phyloP scores from a whole-genome alignment of 306 rosid species.

The Pachyrhizus erosus region DNA sequence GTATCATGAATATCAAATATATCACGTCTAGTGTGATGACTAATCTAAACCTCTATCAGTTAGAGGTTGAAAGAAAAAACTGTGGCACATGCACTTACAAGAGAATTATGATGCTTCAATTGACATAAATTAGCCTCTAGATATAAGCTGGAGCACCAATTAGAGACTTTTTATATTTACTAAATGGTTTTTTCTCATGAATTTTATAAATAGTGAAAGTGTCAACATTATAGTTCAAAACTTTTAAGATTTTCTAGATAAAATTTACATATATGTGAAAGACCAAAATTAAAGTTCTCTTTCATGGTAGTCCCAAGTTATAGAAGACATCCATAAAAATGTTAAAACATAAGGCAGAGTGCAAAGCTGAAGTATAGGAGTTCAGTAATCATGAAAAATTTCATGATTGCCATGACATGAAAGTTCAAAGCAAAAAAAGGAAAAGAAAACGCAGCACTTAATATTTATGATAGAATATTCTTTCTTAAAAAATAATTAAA shows the following conservation, averaged over 20 bases:
- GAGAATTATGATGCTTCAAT: neutral
- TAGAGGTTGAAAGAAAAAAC: slow-evolving; percentile 14
- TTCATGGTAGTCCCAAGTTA: neutral
- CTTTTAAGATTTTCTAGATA: neutral
- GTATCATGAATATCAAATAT: slow-evolving; percentile 9
- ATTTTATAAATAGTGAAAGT: neutral
- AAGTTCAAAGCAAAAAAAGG: neutral
- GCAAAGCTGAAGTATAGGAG: neutral
- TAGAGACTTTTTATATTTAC: neutral
- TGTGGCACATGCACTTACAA: neutral
- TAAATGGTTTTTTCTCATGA: neutral
- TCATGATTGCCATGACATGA: slow-evolving; percentile 1
- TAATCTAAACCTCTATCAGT: neutral
- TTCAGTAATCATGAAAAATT: slow-evolving; percentile 10
- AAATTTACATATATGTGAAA: neutral
- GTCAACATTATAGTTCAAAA: neutral
- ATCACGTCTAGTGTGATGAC: slow-evolving; percentile 10
- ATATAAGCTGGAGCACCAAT: neutral
- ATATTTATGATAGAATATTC: neutral
- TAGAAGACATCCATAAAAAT: neutral
- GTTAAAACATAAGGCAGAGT: neutral
- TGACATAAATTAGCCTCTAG: slow-evolving; percentile 5
- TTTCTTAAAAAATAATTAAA: neutral
- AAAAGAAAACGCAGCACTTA: neutral
- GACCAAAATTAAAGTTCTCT: neutral